These are phyloP conservation scores for Aristolochia contorta DNA, from an alignment of 164 flowering plant genomes.

Conservation along the genomic window DNA sequence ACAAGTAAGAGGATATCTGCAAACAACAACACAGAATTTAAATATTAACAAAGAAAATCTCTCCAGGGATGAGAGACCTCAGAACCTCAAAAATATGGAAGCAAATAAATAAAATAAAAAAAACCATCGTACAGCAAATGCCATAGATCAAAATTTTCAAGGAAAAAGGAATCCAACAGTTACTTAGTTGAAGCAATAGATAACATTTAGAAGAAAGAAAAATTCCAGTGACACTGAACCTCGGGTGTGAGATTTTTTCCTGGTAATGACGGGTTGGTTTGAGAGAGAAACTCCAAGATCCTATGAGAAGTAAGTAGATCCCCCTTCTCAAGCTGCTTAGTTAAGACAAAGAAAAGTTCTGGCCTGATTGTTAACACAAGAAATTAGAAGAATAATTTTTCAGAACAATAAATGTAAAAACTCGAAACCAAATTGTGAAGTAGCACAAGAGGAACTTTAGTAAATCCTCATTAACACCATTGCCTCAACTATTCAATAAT, in stretches of 20 bases:
- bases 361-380: constrained; percentile 46
- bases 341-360: constrained; percentile 61
- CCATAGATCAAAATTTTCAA: no score
- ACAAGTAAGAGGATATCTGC: constrained; percentile 89
- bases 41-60: background rate
- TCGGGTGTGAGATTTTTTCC: constrained; percentile 85
- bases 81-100: background rate
- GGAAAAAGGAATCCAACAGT: no score
- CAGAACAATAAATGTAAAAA: no score
- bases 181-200: background rate
- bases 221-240: constrained; percentile 26
- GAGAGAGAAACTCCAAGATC: constrained; percentile 76
- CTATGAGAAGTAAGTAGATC: constrained; percentile 78
- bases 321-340: constrained; percentile 81
- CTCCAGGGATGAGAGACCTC: no score
- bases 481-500: no score
- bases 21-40: constrained; percentile 5
- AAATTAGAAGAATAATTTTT: constrained; percentile 1
- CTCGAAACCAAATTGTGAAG: no score
- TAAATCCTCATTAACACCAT: no score
- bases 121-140: no score
- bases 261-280: constrained; percentile 81
- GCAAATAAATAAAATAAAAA: no score
- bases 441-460: no score
- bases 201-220: background rate